Evolutionary conservation across 73 alveolate genomes (phyloP), one percentile per base, ranked within the genome.

Genomic region (Paramecium octaurelia): DNA sequence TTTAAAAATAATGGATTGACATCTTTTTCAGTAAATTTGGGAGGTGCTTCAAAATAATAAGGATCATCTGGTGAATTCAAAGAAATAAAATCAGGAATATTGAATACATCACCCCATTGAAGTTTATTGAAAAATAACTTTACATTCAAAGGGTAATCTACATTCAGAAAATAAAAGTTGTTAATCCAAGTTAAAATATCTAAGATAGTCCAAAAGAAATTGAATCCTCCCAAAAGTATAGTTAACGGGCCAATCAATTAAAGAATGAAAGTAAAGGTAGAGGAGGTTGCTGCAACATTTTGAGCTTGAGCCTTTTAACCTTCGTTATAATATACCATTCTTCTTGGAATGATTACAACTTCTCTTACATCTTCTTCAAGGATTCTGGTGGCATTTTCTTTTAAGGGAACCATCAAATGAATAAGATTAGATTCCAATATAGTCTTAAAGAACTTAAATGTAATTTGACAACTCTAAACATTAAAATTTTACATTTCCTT

Each of bases 31-130:
- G 57, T 27, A 70, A 70, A 70, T 27, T 70, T 27, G 27, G 86
- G 86, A 21, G 86, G 86, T 4, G 58, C 18, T 35, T 70, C 59
- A 31, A 27, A 31, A 70, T 70, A 70, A 70, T 70, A 70, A n/a
- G 86, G 86, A 70, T 70, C 86, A 70, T 70, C 58, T 70, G 44
- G 54, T 6, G 16, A 70, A 70, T 70, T 70, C 11, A 70, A 70
- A 1, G 16, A 10, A 24, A 35, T 27, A 10, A 70, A 6, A 24
- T 70, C 40, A 31, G 86, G 86, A 70, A 70, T 31, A 8, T 24
- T 70, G 8, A 31, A 4, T 27, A 70, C 7, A 35, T 35, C 24
- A 31, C 29, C 48, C 58, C 58, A 71, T 12, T 31, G 6, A 27
- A 36, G 14, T 14, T 31, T 8, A 27, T 31, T 31, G 4, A 71